These are phyloP conservation scores for Cotoneaster glaucophyllus DNA, from an alignment of 306 rosid species.

Conservation along the genomic window DNA sequence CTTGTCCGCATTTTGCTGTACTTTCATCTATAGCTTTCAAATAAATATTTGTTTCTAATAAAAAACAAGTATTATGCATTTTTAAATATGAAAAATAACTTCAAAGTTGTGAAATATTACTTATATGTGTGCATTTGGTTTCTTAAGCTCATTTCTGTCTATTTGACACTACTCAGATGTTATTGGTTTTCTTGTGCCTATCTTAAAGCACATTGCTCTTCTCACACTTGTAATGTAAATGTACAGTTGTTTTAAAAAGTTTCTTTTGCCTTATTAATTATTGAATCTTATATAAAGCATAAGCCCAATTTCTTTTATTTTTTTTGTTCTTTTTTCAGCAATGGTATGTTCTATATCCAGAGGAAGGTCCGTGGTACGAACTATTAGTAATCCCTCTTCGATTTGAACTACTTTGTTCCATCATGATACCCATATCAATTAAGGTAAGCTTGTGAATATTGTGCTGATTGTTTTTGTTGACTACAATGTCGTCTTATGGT, in stretches of 20 bases:
- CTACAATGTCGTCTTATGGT: conserved; percentile 11
- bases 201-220: not conserved
- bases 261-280: not conserved
- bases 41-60: not conserved
- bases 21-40: not conserved
- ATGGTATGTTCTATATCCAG: conserved; percentile 91
- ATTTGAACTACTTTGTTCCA: conserved; percentile 95
- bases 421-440: conserved; percentile 99
- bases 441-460: conserved; percentile 54
- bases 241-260: not conserved
- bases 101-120: not conserved
- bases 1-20: not conserved
- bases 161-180: not conserved
- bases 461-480: conserved; percentile 1
- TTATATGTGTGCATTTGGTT: not conserved
- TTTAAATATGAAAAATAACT: not conserved
- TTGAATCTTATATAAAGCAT: conserved; percentile 14
- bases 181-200: not conserved
- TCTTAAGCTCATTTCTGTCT: not conserved
- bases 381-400: conserved; percentile 92
- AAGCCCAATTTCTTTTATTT: not conserved
- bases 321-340: conserved; percentile 38
- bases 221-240: not conserved
- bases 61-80: not conserved
- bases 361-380: conserved; percentile 93